phyloP scores from a whole-genome alignment of 768 basidiomycete genomes.

The Amanita phalloides region DNA sequence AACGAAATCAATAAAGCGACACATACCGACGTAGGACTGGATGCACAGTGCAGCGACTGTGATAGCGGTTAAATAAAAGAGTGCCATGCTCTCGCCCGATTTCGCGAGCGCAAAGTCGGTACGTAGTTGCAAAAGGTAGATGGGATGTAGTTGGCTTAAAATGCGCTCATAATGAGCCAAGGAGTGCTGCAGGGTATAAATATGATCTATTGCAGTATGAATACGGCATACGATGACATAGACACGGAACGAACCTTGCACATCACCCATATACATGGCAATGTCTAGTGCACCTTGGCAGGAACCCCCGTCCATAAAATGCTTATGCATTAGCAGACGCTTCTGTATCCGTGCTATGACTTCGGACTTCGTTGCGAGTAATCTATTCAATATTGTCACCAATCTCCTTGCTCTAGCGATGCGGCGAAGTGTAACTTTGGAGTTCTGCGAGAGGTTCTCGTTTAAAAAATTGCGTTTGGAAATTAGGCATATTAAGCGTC shows the following conservation, averaged over 20 bases:
- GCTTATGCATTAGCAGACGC: constrained; percentile 39
- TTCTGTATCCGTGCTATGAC: constrained; percentile 75
- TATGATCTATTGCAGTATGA: constrained; percentile 55
- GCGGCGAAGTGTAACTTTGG: constrained; percentile 43
- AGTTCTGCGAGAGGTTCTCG: constrained; percentile 10
- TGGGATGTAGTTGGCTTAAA: constrained; percentile 79
- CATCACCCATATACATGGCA: constrained; percentile 82
- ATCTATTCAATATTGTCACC: constrained; percentile 66
- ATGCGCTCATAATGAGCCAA: constrained; percentile 82
- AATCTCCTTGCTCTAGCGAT: constrained; percentile 74
- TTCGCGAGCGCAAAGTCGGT: constrained; percentile 49
- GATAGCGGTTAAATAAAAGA: constrained; percentile 58
- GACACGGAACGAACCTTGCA: constrained; percentile 52
- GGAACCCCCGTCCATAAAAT: constrained; percentile 23
- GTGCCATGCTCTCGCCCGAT: constrained; percentile 50
- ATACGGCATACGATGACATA: constrained; percentile 5
- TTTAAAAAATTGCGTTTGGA: neutral
- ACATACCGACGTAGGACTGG: constrained; percentile 47
- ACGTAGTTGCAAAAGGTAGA: constrained; percentile 71
- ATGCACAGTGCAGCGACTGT: constrained; percentile 57
- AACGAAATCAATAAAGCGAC: neutral
- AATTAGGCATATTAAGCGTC: neutral
- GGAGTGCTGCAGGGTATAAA: constrained; percentile 76
- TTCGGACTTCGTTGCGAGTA: constrained; percentile 74
- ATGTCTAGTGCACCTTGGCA: constrained; percentile 53